These are phyloP conservation scores for Coelastrella sp. DNA, from an alignment of 139 green algal genomes.

Conservation along the genomic window DNA sequence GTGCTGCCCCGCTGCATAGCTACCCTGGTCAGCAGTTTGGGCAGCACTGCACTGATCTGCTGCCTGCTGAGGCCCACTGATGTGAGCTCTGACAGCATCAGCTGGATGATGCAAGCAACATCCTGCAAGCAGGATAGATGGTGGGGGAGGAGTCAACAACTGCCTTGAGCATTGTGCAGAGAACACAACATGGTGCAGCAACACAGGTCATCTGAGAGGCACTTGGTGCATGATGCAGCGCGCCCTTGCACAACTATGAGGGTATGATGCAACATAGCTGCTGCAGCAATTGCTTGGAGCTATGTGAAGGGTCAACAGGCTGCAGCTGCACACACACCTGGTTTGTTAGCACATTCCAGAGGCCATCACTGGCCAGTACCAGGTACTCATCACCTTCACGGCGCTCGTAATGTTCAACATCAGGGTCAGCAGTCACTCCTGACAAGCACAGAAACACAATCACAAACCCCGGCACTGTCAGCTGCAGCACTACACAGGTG, in stretches of 20 bases:
- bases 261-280: not conserved
- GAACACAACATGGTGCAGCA: no score
- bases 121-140: conserved; percentile 14
- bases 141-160: no score
- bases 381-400: conserved; percentile 67
- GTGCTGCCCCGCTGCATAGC: conserved; percentile 54
- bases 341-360: conserved; percentile 68
- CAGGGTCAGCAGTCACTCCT: conserved; percentile 37
- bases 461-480: not conserved
- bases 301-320: not conserved
- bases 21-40: conserved; percentile 55
- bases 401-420: conserved; percentile 11
- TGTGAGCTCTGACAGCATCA: not conserved
- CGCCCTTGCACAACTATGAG: not conserved
- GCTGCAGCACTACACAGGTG: not conserved
- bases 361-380: conserved; percentile 63
- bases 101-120: not conserved
- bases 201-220: no score
- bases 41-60: conserved; percentile 19
- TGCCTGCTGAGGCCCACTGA: conserved; percentile 12
- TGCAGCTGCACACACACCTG: conserved; percentile 42
- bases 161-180: no score
- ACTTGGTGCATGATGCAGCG: no score
- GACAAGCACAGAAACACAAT: conserved; percentile 1
- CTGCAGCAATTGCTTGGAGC: not conserved